Base-by-base conservation (phyloP, 2,329 filamentous ascomycete species). In the Alternaria solani region DNA sequence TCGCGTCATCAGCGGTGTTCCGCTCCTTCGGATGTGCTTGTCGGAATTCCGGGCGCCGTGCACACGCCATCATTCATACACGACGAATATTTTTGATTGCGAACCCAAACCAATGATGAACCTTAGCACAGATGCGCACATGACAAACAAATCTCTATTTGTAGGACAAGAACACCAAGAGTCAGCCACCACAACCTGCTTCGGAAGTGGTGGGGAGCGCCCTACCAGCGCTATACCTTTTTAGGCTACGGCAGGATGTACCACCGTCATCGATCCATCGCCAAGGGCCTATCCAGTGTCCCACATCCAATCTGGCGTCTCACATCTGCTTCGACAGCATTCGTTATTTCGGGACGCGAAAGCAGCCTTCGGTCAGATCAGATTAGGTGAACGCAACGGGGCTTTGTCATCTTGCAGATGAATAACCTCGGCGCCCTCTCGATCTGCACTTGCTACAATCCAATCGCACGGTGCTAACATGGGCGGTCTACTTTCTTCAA, bases 401-500 rank as follows among this genome's bases (percentile, higher is more conserved):
- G 54, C 42, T 28, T 23, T 20, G 26, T 54, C 55, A 53, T 46
- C 34, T 43, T 42, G 8, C 34, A 14, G 43, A n/a, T 44, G 39
- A 34, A 53, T 14, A 34, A 43, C 26, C 34, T 20, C 51, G 36
- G 16, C 23, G 34, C 46, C 32, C 12, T 25, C 26, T 7, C 23
- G 8, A 36, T 49, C 49, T 43, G 36, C 26, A 20, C 39, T 18
- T 32, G 26, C 36, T 41, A 23, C 38, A n/a, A 25, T 18, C 38
- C 16, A 14, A 39, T 41, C 46, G 39, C 26, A 26, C 51, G 34
- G 28, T 25, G 25, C 34, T 46, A 57, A 16, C 11, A 71, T 68
- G 67, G 65, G 67, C 52, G 62, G 54, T 30, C 23, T 59, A 14
- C 41, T 65, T 34, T 71, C 68, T 25, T 63, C 63, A 9, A 52